Conservation (phyloP, 768 basidiomycete species). For the Amanita phalloides region DNA sequence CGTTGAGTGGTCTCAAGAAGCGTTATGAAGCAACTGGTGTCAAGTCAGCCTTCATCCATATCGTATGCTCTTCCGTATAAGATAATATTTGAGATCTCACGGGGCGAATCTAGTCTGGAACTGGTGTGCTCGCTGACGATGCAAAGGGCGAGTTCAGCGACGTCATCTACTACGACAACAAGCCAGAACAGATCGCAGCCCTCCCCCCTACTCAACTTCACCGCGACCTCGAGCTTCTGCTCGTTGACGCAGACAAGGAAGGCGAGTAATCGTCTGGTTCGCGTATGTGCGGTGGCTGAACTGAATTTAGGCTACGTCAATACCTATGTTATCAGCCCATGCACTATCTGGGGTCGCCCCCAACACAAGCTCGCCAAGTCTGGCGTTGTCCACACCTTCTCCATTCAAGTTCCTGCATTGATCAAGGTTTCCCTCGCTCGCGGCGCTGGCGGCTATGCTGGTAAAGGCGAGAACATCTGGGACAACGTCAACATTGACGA, state of each 20-base stretch:
- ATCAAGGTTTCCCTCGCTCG: slow-evolving; percentile 35
- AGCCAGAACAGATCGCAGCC: slow-evolving; percentile 34
- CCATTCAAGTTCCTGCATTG: slow-evolving; percentile 38
- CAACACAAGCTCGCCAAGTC: slow-evolving; percentile 33
- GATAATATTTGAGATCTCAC: not conserved
- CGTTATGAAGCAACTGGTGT: slow-evolving; percentile 28
- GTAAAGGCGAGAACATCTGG: slow-evolving; percentile 50
- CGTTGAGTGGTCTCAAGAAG: slow-evolving; percentile 42
- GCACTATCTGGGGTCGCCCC: slow-evolving; percentile 52
- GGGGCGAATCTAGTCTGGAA: slow-evolving; percentile 31
- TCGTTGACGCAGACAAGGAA: slow-evolving; percentile 37
- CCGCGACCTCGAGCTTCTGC: slow-evolving; percentile 34
- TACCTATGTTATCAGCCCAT: slow-evolving; percentile 40
- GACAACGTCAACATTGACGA: slow-evolving; percentile 45
- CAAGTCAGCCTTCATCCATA: slow-evolving; percentile 46
- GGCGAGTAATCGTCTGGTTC: slow-evolving; percentile 17
- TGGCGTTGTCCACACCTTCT: slow-evolving; percentile 43
- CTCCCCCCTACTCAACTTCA: slow-evolving; percentile 36
- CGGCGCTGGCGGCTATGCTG: slow-evolving; percentile 42
- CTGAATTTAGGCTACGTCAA: slow-evolving; percentile 33
- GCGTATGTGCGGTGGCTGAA: not conserved
- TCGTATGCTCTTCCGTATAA: slow-evolving; percentile 27
- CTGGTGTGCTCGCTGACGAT: slow-evolving; percentile 35
- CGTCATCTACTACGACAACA: slow-evolving; percentile 36
- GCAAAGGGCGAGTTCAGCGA: slow-evolving; percentile 29